phyloP scores from a whole-genome alignment of 2,329 filamentous ascomycete genomes.

The Aureobasidium sp. region DNA sequence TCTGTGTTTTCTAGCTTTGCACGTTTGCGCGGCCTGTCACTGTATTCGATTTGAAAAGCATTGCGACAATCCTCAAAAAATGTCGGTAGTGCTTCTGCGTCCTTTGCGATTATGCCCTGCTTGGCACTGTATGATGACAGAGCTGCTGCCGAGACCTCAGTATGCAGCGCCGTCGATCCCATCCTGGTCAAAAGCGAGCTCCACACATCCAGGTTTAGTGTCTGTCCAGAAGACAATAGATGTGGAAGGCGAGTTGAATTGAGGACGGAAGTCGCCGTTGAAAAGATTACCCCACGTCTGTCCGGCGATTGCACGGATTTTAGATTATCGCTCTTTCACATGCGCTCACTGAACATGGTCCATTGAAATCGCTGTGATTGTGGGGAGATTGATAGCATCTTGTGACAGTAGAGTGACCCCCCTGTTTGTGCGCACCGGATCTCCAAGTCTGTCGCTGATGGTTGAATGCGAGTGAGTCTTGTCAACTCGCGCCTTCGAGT shows the following conservation, averaged over 20 bases:
- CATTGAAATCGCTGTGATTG: too few relatives aligned
- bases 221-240: not conserved
- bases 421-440: too few relatives aligned
- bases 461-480: too few relatives aligned
- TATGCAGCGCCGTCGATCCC: not conserved
- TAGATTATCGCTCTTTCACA: not conserved
- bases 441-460: too few relatives aligned
- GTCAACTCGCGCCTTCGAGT: too few relatives aligned
- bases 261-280: not conserved
- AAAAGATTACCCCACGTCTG: not conserved
- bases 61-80: conserved; percentile 11
- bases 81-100: not conserved
- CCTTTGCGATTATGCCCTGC: not conserved
- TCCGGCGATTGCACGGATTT: conserved; percentile 1
- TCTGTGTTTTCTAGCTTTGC: not conserved
- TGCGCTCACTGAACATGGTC: too few relatives aligned
- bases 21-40: conserved; percentile 12
- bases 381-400: too few relatives aligned
- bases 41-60: conserved; percentile 2
- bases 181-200: not conserved
- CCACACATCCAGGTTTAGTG: not conserved
- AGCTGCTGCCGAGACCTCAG: not conserved
- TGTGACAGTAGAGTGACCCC: too few relatives aligned
- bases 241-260: not conserved
- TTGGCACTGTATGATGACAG: not conserved